Percentiles rank a stretch among this genome's conserved stretches.
Evolutionary conservation across 176 grass and related monocot species (phyloP).

Genomic region (Rhipidocladum racemiflorum): DNA sequence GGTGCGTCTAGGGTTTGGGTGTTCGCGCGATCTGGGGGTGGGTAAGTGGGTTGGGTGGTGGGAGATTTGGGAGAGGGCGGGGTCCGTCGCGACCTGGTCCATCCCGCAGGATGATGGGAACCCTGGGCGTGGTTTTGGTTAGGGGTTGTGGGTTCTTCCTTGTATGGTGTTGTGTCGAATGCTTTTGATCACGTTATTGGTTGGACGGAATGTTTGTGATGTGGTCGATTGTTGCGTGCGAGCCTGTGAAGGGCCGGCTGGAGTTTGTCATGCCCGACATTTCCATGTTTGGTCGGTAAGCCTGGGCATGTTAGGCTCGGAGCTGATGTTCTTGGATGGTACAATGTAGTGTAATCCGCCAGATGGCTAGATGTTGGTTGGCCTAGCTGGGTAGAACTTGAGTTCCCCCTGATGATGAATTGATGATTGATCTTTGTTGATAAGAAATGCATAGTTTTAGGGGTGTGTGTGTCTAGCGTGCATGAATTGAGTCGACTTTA

Average conservation of each 20-base stretch:
- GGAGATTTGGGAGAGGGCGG: background rate
- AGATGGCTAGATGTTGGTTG: background rate
- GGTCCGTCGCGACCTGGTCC: slow-evolving; percentile 8
- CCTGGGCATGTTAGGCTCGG: background rate
- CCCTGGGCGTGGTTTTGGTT: background rate
- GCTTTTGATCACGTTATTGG: background rate
- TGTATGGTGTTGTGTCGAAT: background rate
- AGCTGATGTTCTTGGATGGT: background rate
- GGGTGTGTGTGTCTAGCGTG: background rate
- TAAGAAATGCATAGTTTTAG: background rate
- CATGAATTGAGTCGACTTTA: background rate
- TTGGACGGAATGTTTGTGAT: background rate
- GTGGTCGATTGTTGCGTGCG: background rate
- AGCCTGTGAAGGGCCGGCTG: background rate
- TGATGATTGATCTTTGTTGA: background rate
- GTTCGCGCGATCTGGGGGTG: background rate
- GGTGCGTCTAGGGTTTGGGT: slow-evolving; percentile 26
- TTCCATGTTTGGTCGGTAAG: background rate
- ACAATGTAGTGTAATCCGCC: background rate
- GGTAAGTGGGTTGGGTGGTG: background rate
- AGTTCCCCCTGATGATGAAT: background rate
- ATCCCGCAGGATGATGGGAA: background rate
- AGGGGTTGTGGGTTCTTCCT: background rate
- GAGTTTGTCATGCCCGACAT: background rate
- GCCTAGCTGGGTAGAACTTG: background rate